Conservation (phyloP, 1,284 basidiomycete genomes). For the Phylloporus gajari region DNA sequence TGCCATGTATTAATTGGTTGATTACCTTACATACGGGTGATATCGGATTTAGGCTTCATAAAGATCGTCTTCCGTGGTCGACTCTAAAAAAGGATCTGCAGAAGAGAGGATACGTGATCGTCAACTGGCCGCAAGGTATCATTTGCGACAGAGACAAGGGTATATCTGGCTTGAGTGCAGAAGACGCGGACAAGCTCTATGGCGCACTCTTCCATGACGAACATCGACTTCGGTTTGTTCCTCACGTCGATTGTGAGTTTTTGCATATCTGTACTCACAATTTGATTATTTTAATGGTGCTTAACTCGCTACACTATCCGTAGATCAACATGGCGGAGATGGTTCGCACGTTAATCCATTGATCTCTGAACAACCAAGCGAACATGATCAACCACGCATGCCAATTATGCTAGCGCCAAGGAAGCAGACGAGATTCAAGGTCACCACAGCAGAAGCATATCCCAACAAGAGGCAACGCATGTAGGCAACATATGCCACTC, state of each 20-base stretch:
- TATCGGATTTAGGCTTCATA: constrained; percentile 13
- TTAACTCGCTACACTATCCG: too few species aligned
- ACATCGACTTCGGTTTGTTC: constrained; percentile 18
- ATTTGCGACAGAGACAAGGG: constrained; percentile 21
- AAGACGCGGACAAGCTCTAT: constrained; percentile 18
- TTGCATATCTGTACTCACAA: too few species aligned
- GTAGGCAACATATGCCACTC: too few species aligned
- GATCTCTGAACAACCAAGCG: too few species aligned
- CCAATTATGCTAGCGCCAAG: too few species aligned
- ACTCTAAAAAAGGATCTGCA: constrained; percentile 9
- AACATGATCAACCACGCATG: too few species aligned
- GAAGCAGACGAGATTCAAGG: too few species aligned
- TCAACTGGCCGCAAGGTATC: constrained; percentile 23
- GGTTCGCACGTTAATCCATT: too few species aligned
- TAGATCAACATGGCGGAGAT: too few species aligned
- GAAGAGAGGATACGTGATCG: constrained; percentile 17
- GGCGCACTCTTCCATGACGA: constrained; percentile 13
- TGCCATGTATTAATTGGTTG: neutral
- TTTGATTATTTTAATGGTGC: too few species aligned
- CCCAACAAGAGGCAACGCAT: too few species aligned
- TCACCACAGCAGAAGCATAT: too few species aligned
- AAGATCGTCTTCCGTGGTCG: constrained; percentile 23
- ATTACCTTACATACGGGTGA: neutral
- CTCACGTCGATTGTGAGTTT: neutral
- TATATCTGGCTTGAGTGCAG: constrained; percentile 10